These are phyloP conservation scores for Fraxinus pennsylvanica DNA, from an alignment of 257 asterid species.

Conservation along the genomic window DNA sequence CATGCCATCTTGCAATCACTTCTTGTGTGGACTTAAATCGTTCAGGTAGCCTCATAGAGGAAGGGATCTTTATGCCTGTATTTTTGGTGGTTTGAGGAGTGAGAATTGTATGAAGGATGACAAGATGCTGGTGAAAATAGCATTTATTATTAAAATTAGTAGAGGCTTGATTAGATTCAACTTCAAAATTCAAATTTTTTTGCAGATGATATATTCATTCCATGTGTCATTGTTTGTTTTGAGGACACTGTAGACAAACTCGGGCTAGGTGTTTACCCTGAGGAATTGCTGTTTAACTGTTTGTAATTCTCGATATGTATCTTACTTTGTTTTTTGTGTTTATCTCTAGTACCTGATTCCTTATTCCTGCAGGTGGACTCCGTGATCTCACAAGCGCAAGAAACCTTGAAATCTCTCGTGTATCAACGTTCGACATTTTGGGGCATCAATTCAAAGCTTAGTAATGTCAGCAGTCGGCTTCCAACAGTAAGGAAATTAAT, in stretches of 20 bases:
- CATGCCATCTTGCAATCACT: not conserved
- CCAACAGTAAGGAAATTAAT: slow-evolving; percentile 55
- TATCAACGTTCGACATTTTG: slow-evolving; percentile 94
- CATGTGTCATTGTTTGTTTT: not conserved
- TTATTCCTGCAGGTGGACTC: slow-evolving; percentile 70
- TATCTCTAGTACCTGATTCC: slow-evolving; percentile 7
- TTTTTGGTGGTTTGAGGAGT: not conserved
- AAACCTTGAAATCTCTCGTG: slow-evolving; percentile 77
- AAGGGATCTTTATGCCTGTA: not conserved
- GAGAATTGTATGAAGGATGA: not conserved
- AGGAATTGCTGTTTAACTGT: slow-evolving; percentile 14
- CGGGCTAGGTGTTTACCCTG: not conserved
- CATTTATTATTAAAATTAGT: not conserved
- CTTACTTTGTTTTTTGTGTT: slow-evolving; percentile 6
- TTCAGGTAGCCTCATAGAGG: not conserved
- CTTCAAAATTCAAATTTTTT: not conserved
- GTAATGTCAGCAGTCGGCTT: slow-evolving; percentile 94
- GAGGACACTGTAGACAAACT: slow-evolving; percentile 1
- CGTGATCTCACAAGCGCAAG: slow-evolving; percentile 94
- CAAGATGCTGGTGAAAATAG: not conserved
- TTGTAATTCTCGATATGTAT: not conserved
- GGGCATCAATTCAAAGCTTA: slow-evolving; percentile 82
- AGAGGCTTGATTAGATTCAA: not conserved
- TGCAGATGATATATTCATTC: slow-evolving; percentile 8
- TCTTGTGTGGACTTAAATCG: not conserved